Evolutionary conservation across 768 basidiomycete genomes (phyloP).

Genomic region (Lactarius akahatsu): DNA sequence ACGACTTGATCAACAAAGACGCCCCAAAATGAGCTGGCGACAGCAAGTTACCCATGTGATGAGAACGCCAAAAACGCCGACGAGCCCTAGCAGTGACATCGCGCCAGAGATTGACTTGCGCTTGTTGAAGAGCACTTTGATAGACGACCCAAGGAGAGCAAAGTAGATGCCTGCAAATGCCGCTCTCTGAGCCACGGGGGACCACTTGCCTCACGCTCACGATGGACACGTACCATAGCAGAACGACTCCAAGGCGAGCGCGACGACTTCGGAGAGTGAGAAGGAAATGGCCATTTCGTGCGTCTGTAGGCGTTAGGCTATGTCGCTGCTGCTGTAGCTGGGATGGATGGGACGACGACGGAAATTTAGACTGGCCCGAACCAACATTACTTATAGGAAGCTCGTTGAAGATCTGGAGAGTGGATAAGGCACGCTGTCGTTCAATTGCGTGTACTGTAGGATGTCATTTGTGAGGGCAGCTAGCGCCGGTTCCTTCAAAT

Average conservation of each 20-base stretch:
- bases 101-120: slow-evolving; percentile 22
- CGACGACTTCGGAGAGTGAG: slow-evolving; percentile 26
- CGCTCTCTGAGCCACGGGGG: background rate
- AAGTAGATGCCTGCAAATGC: slow-evolving; percentile 20
- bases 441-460: background rate
- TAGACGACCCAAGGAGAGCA: background rate
- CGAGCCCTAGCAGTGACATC: slow-evolving; percentile 17
- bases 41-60: slow-evolving; percentile 25
- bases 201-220: no score
- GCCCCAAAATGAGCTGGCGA: background rate
- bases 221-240: slow-evolving; percentile 12
- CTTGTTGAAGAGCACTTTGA: slow-evolving; percentile 22
- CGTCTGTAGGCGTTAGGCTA: background rate
- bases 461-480: background rate
- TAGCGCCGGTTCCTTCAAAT: slow-evolving; percentile 12
- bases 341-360: slow-evolving; percentile 6
- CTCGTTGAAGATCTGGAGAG: background rate
- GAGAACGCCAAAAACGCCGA: slow-evolving; percentile 19
- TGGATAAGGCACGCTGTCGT: slow-evolving; percentile 14
- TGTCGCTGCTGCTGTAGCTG: slow-evolving; percentile 1
- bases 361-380: background rate
- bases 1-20: background rate
- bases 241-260: slow-evolving; percentile 25
- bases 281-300: slow-evolving; percentile 24
- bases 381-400: background rate